Evolutionary conservation across 805 yeast species (phyloP).

Genomic region (Saccharomyces paradoxus): DNA sequence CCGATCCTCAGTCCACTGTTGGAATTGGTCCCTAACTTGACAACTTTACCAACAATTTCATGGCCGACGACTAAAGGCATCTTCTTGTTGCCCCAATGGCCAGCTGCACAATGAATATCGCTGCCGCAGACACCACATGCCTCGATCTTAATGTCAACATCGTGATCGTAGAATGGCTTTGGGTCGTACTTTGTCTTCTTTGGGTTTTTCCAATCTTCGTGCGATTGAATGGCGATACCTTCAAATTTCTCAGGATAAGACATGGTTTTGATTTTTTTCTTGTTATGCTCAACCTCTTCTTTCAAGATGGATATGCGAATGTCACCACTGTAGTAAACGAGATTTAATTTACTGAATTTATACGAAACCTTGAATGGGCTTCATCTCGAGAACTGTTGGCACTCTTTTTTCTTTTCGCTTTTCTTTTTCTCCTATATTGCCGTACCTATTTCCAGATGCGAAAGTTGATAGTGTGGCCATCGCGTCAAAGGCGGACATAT

Average conservation of each 20-base stretch:
- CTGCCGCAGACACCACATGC: constrained; percentile 65
- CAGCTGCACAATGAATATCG: constrained; percentile 32
- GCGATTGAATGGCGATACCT: constrained; percentile 49
- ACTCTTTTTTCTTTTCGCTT: neutral
- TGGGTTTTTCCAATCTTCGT: constrained; percentile 49
- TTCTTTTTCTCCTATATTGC: neutral
- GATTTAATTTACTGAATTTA: neutral
- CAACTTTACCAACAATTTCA: constrained; percentile 55
- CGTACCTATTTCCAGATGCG: neutral
- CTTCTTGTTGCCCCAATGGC: constrained; percentile 17
- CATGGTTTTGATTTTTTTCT: neutral
- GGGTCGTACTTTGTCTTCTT: constrained; percentile 43
- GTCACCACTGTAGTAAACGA: too few species aligned
- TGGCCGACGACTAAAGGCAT: constrained; percentile 52
- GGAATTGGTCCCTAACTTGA: constrained; percentile 52
- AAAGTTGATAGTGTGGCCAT: neutral
- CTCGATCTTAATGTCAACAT: constrained; percentile 50
- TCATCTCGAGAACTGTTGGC: neutral
- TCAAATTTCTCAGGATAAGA: constrained; percentile 40
- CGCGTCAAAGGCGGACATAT: neutral
- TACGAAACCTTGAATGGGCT: neutral
- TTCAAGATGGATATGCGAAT: neutral
- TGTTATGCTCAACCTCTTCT: neutral
- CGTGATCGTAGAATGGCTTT: constrained; percentile 37
- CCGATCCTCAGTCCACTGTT: constrained; percentile 46